These are phyloP conservation scores for Rhodomyrtus psidioides DNA, from an alignment of 441 rosid genomes.

Conservation along the genomic window DNA sequence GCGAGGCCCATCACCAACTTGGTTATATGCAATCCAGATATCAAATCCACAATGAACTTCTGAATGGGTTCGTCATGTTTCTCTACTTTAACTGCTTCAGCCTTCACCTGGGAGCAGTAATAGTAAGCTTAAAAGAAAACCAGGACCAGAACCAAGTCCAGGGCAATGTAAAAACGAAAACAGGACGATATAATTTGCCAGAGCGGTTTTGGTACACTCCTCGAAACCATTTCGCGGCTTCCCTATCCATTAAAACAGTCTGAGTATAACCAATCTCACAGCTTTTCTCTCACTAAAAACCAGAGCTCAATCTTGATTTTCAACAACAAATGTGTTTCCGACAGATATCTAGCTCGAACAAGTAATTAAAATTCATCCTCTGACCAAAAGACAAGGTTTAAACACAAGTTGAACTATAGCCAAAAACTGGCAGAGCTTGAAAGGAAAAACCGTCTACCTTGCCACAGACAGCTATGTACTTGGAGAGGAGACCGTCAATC, in stretches of 20 bases:
- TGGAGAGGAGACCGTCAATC: conserved; percentile 40
- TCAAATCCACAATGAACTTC: conserved; percentile 46
- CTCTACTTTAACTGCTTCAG: conserved; percentile 52
- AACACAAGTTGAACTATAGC: not conserved
- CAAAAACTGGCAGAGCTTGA: not conserved
- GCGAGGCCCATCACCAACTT: conserved; percentile 71
- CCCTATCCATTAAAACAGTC: not conserved
- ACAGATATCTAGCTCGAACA: not conserved
- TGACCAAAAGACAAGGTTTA: not conserved
- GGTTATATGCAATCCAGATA: conserved; percentile 41
- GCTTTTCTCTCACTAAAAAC: not conserved
- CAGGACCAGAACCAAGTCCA: not conserved
- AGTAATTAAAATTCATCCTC: not conserved
- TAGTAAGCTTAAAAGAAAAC: not conserved
- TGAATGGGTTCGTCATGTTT: conserved; percentile 51
- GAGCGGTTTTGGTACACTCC: not conserved
- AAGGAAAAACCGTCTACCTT: conserved; percentile 28
- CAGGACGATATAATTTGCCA: not conserved
- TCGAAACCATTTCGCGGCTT: not conserved
- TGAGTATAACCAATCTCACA: not conserved
- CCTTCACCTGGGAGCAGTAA: conserved; percentile 35
- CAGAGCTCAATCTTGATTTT: not conserved
- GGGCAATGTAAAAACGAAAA: not conserved
- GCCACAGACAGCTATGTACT: conserved; percentile 50
- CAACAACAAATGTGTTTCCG: not conserved